Evolutionary conservation across 371 early-diverging fungal species (phyloP).

Genomic region (Mucor circinelloides): DNA sequence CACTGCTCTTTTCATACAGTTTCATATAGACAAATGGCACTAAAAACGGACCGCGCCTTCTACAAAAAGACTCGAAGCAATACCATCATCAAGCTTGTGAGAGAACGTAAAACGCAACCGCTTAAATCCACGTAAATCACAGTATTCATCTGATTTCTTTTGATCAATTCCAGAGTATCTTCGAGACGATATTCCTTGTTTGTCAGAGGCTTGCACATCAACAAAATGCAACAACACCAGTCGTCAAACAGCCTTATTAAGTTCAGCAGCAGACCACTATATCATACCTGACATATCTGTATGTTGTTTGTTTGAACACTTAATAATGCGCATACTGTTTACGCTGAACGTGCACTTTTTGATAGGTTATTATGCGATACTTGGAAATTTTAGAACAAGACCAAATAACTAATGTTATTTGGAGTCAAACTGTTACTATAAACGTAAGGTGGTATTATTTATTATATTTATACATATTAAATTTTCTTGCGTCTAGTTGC

Average conservation of each 20-base stretch:
- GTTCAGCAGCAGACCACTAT: constrained; percentile 48
- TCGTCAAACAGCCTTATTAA: constrained; percentile 41
- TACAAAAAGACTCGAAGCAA: constrained; percentile 59
- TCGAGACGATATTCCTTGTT: constrained; percentile 69
- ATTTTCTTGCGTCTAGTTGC: constrained; percentile 41
- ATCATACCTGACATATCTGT: constrained; percentile 60
- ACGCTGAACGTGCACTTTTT: constrained; percentile 4
- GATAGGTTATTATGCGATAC: constrained; percentile 60
- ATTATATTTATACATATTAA: constrained; percentile 9
- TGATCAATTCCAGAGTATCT: constrained; percentile 49
- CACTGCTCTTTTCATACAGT: neutral
- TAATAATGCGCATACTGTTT: neutral
- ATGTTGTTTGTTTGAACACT: constrained; percentile 16
- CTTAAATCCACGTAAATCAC: neutral
- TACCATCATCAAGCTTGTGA: constrained; percentile 60
- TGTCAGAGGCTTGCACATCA: constrained; percentile 44
- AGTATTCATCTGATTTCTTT: neutral
- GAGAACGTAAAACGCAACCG: constrained; percentile 51
- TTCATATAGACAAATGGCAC: constrained; percentile 19
- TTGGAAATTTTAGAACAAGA: constrained; percentile 63
- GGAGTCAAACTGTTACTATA: constrained; percentile 69
- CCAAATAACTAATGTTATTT: constrained; percentile 61
- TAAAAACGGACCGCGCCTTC: constrained; percentile 40
- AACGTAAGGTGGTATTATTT: constrained; percentile 37
- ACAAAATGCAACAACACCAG: constrained; percentile 20